phyloP scores from a whole-genome alignment of 2,329 filamentous ascomycete genomes.

The Aspergillus pseudonomiae region DNA sequence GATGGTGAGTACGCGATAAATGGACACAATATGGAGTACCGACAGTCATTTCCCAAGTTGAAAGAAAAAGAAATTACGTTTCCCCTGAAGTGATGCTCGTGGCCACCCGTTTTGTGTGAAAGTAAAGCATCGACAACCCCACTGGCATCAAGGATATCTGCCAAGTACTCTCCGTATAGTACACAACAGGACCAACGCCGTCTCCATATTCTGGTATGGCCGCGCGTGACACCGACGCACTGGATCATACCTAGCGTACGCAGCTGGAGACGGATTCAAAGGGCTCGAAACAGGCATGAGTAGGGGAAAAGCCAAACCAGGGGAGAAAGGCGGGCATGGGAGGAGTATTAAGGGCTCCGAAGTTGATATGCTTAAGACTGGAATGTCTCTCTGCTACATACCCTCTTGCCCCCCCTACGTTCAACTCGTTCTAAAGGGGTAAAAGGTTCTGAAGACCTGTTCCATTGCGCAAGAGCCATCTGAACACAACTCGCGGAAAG shows the following conservation, averaged over 20 bases:
- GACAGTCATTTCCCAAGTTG: neutral
- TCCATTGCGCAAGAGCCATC: neutral
- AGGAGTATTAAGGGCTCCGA: neutral
- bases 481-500: slow-evolving; percentile 10
- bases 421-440: slow-evolving; percentile 3
- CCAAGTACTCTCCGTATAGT: neutral
- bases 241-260: neutral
- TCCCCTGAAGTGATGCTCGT: neutral
- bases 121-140: neutral
- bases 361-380: slow-evolving; percentile 9
- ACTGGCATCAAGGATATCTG: neutral
- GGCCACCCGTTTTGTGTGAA: neutral
- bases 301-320: neutral
- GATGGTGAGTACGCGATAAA: slow-evolving; percentile 3
- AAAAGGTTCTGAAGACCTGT: neutral
- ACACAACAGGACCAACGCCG: slow-evolving; percentile 1
- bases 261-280: neutral
- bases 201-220: neutral
- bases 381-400: slow-evolving; percentile 10
- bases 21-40: neutral
- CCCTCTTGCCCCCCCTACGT: neutral
- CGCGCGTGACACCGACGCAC: neutral
- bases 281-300: neutral
- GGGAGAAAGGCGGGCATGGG: neutral
- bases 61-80: slow-evolving; percentile 5